These are phyloP conservation scores for Colletotrichum graminicola DNA, from an alignment of 2,329 filamentous ascomycete genomes.

Conservation along the genomic window DNA sequence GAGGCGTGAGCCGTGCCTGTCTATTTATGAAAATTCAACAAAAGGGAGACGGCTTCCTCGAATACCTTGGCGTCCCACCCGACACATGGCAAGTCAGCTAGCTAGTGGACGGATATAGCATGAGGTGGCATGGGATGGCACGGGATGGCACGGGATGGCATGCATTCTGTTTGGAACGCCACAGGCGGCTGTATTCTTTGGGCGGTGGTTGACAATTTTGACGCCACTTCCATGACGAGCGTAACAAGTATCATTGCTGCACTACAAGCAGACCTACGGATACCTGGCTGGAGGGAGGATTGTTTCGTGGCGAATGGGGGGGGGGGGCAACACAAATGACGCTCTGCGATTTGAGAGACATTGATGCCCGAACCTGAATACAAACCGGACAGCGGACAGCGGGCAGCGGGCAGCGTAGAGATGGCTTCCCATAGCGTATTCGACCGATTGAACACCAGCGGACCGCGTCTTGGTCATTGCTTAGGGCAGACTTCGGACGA, in stretches of 20 bases:
- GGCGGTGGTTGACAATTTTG: conserved; percentile 19
- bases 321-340: background rate
- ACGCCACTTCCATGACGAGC: conserved; percentile 13
- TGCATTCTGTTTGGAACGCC: conserved; percentile 22
- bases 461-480: conserved; percentile 26
- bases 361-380: background rate
- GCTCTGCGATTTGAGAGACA: background rate
- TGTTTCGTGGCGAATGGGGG: background rate
- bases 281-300: conserved; percentile 1
- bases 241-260: too few relatives aligned
- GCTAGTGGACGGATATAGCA: conserved; percentile 21
- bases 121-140: too few relatives aligned
- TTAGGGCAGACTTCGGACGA: conserved; percentile 12
- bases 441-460: conserved; percentile 14
- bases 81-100: conserved; percentile 31
- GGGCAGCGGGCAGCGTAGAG: background rate
- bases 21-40: background rate
- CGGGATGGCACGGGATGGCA: conserved; percentile 3
- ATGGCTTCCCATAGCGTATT: background rate
- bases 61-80: conserved; percentile 20
- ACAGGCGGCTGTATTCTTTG: conserved; percentile 9
- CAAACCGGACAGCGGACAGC: background rate
- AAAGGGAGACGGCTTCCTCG: background rate
- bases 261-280: background rate
- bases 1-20: background rate